phyloP scores from a whole-genome alignment of 2,329 filamentous ascomycete species.

The Orbilia quercus region DNA sequence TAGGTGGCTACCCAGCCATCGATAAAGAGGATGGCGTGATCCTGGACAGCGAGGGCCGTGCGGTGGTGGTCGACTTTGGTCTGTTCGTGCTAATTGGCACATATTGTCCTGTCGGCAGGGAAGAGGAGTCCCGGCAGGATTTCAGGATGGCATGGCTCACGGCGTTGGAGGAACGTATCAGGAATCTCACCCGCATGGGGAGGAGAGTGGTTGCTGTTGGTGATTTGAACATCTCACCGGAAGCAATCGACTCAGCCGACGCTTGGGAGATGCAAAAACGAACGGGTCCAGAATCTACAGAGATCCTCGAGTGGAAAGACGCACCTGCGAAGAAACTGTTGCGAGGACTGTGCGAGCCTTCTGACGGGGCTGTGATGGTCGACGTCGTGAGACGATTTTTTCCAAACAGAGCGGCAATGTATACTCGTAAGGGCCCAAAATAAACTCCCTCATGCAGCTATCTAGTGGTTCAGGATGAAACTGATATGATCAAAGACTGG shows the following conservation, averaged over 20 bases:
- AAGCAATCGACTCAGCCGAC: slow-evolving; percentile 80
- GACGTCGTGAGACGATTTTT: slow-evolving; percentile 87
- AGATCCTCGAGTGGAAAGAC: slow-evolving; percentile 55
- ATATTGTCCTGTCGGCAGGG: slow-evolving; percentile 89
- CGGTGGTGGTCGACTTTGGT: slow-evolving; percentile 89
- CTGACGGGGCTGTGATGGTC: slow-evolving; percentile 65
- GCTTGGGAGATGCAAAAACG: slow-evolving; percentile 78
- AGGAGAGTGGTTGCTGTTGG: slow-evolving; percentile 88
- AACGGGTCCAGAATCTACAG: slow-evolving; percentile 64
- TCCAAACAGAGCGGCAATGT: slow-evolving; percentile 85
- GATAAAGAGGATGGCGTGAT: slow-evolving; percentile 75
- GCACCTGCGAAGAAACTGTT: slow-evolving; percentile 57
- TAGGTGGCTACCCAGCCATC: slow-evolving; percentile 85
- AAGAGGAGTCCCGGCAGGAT: slow-evolving; percentile 78
- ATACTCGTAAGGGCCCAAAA: slow-evolving; percentile 72
- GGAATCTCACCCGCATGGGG: slow-evolving; percentile 79
- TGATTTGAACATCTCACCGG: slow-evolving; percentile 82
- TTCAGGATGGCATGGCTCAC: slow-evolving; percentile 84
- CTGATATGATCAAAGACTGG: slow-evolving; percentile 68
- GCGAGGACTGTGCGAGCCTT: slow-evolving; percentile 57
- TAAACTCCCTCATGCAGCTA: slow-evolving; percentile 2
- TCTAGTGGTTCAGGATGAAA: slow-evolving; percentile 3
- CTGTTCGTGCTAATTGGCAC: slow-evolving; percentile 93
- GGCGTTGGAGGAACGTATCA: slow-evolving; percentile 82
- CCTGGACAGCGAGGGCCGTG: slow-evolving; percentile 91